Percentiles rank a stretch among this genome's conserved stretches.
These are phyloP conservation scores for Fraxinus xanthoxyloides DNA, from an alignment of 305 asterid species.

Conservation along the genomic window DNA sequence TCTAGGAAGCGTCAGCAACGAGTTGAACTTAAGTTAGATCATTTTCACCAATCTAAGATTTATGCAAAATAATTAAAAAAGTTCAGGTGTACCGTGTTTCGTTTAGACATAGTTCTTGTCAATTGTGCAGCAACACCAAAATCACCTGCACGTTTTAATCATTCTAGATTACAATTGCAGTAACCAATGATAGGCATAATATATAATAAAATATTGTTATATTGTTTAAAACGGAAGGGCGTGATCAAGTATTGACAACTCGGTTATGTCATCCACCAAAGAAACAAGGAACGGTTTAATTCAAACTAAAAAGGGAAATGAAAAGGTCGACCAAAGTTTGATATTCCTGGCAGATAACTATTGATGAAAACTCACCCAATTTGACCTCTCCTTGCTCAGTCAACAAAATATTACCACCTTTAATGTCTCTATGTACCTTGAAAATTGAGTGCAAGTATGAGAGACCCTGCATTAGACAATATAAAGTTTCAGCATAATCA, in stretches of 20 bases:
- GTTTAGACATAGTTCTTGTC: conserved; percentile 98
- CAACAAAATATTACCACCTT: conserved; percentile 96
- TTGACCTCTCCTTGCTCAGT: conserved; percentile 99
- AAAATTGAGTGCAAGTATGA: conserved; percentile 95
- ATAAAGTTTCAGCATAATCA: conserved; percentile 13
- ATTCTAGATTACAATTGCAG: conserved; percentile 16
- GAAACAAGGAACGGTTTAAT: conserved; percentile 11
- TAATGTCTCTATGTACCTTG: conserved; percentile 99
- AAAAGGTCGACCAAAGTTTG: neutral
- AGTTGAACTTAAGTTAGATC: conserved; percentile 3
- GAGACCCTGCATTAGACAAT: conserved; percentile 65
- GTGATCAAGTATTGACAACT: conserved; percentile 11
- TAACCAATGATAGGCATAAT: conserved; percentile 11
- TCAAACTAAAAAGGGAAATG: conserved; percentile 14
- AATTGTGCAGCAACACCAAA: conserved; percentile 99
- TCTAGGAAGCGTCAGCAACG: conserved; percentile 18
- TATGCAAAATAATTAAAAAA: conserved; percentile 12
- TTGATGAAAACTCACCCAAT: conserved; percentile 61
- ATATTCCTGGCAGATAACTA: neutral
- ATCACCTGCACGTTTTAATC: conserved; percentile 64
- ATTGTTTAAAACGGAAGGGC: conserved; percentile 7
- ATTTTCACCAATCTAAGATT: conserved; percentile 11
- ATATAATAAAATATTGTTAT: conserved; percentile 3
- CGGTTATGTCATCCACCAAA: neutral
- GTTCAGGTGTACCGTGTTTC: conserved; percentile 69